Conservation (phyloP, 148 eudicot genomes). For the Tetragonia tetragonoides region DNA sequence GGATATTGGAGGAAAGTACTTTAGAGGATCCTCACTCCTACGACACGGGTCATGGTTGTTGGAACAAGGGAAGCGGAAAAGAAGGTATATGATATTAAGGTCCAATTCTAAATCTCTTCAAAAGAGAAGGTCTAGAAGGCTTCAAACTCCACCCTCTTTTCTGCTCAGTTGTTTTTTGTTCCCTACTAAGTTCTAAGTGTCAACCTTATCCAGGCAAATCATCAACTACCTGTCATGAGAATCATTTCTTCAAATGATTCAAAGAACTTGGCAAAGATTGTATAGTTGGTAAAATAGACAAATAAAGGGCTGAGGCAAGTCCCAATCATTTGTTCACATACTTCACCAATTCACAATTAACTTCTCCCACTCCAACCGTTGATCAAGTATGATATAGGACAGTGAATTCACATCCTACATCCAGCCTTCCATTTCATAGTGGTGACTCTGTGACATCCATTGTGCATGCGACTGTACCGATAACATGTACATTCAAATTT, state of each 20-base stretch:
- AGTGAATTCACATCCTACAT: not conserved
- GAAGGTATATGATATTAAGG: no score
- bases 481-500: not conserved
- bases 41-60: no score
- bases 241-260: not conserved
- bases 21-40: no score
- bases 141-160: not conserved
- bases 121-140: not conserved
- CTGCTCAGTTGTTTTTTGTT: not conserved
- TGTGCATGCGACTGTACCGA: not conserved
- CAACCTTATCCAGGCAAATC: not conserved
- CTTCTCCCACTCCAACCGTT: not conserved
- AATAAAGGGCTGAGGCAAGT: not conserved
- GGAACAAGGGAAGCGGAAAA: no score
- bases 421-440: not conserved
- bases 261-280: not conserved
- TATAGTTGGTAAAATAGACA: not conserved
- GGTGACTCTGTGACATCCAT: not conserved
- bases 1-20: no score
- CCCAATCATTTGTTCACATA: not conserved
- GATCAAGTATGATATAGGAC: not conserved
- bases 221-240: not conserved
- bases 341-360: not conserved
- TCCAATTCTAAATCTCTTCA: not conserved
- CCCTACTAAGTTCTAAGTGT: not conserved